Evolutionary conservation across 78 protist species (phyloP).

Genomic region (Speleostelium caveatum): DNA sequence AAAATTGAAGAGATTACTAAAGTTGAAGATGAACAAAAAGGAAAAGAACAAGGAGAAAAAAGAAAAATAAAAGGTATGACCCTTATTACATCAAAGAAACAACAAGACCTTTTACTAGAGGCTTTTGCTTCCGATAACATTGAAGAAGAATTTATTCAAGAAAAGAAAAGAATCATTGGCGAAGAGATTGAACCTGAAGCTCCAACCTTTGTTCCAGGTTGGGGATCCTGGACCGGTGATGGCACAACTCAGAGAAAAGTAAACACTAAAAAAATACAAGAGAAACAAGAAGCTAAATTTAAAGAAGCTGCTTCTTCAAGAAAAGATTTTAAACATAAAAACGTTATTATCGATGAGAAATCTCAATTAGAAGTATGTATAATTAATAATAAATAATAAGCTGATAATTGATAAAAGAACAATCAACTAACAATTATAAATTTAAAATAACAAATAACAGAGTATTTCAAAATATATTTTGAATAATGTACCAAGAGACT

Average conservation of each 20-base stretch:
- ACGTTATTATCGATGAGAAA: slow-evolving; percentile 60
- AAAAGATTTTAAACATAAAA: slow-evolving; percentile 19
- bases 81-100: slow-evolving; percentile 62
- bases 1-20: not conserved
- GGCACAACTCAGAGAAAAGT: slow-evolving; percentile 14
- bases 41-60: not conserved
- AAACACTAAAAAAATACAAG: not conserved
- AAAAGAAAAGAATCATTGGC: slow-evolving; percentile 9
- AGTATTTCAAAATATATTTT: slow-evolving; percentile 51
- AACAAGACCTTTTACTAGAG: slow-evolving; percentile 40
- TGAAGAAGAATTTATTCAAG: slow-evolving; percentile 64
- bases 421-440: not conserved
- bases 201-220: slow-evolving; percentile 48
- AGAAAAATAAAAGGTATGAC: slow-evolving; percentile 15
- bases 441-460: not conserved
- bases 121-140: slow-evolving; percentile 67
- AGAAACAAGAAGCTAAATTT: slow-evolving; percentile 26
- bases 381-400: not conserved
- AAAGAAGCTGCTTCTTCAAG: slow-evolving; percentile 14
- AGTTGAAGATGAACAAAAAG: not conserved
- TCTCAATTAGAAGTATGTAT: slow-evolving; percentile 11
- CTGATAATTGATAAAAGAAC: not conserved
- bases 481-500: slow-evolving; percentile 29
- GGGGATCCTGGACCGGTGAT: slow-evolving; percentile 78
- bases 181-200: slow-evolving; percentile 39